These are phyloP conservation scores for Endogone sp. DNA, from an alignment of 192 early-diverging fungal genomes.

Conservation along the genomic window DNA sequence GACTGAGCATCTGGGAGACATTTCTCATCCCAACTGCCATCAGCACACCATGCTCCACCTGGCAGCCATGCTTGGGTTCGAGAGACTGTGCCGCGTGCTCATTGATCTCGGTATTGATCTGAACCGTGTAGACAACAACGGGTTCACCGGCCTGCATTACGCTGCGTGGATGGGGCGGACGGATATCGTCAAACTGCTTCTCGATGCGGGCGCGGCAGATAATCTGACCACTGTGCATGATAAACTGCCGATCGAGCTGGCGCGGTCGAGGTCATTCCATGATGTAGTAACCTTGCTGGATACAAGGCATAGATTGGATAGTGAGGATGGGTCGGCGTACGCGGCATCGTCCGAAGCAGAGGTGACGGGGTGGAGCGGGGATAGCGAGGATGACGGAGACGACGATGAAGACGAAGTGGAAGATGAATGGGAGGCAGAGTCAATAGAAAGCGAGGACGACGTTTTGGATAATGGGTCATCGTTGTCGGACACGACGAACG, in stretches of 20 bases:
- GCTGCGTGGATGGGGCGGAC: conserved; percentile 52
- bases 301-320: not conserved
- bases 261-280: not conserved
- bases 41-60: conserved; percentile 65
- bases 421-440: not conserved
- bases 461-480: not conserved
- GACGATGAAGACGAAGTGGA: not conserved
- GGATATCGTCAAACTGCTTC: conserved; percentile 49
- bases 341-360: conserved; percentile 3
- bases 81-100: conserved; percentile 38
- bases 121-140: conserved; percentile 57
- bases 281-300: not conserved
- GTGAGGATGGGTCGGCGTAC: conserved; percentile 3
- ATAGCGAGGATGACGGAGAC: not conserved
- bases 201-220: conserved; percentile 23
- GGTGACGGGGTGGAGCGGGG: not conserved
- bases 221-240: conserved; percentile 3
- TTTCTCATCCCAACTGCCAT: conserved; percentile 31
- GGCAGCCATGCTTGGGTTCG: conserved; percentile 58
- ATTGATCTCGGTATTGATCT: conserved; percentile 36
- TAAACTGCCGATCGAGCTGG: conserved; percentile 3
- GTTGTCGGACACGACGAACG: not conserved
- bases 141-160: conserved; percentile 70
- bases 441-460: not conserved
- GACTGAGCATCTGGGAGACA: conserved; percentile 28